A percentile compares a stretch with the other conserved stretches of the same genome.
Evolutionary conservation across 176 grass and related monocot genomes (phyloP).

Genomic region (Thalia dealbata): DNA sequence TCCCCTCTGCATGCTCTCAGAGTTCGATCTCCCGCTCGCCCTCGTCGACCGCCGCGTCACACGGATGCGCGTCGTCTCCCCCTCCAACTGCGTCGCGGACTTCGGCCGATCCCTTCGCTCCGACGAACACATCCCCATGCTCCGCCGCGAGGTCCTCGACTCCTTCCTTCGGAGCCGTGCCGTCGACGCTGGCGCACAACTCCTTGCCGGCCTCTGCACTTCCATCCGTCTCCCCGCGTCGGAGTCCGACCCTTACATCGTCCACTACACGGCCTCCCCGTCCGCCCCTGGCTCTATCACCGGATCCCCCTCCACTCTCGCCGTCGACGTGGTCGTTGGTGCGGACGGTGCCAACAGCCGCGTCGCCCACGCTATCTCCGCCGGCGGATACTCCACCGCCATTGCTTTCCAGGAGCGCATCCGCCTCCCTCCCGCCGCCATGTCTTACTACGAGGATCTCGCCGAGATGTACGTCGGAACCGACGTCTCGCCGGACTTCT

Average conservation of each 20-base stretch:
- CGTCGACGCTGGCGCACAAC: constrained; percentile 35
- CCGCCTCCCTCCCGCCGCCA: constrained; percentile 50
- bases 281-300: background rate
- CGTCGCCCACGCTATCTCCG: constrained; percentile 58
- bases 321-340: constrained; percentile 67
- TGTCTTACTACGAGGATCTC: constrained; percentile 76
- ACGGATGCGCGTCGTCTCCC: constrained; percentile 71
- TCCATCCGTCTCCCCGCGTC: constrained; percentile 34
- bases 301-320: constrained; percentile 25
- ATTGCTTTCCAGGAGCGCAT: constrained; percentile 98
- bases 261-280: constrained; percentile 51
- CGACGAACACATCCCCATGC: constrained; percentile 78
- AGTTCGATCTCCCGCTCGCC: constrained; percentile 59
- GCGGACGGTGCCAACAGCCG: constrained; percentile 91
- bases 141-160: constrained; percentile 87
- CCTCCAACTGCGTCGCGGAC: constrained; percentile 70
- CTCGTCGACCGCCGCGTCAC: constrained; percentile 80
- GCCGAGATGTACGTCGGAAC: constrained; percentile 93
- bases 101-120: constrained; percentile 52
- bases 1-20: constrained; percentile 83
- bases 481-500: constrained; percentile 91
- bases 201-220: constrained; percentile 64
- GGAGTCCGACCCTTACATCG: constrained; percentile 42
- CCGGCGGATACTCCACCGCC: constrained; percentile 77
- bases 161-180: constrained; percentile 63